These are phyloP conservation scores for Dorcoceras hygrometricum DNA, from an alignment of 257 asterid genomes.

Conservation along the genomic window DNA sequence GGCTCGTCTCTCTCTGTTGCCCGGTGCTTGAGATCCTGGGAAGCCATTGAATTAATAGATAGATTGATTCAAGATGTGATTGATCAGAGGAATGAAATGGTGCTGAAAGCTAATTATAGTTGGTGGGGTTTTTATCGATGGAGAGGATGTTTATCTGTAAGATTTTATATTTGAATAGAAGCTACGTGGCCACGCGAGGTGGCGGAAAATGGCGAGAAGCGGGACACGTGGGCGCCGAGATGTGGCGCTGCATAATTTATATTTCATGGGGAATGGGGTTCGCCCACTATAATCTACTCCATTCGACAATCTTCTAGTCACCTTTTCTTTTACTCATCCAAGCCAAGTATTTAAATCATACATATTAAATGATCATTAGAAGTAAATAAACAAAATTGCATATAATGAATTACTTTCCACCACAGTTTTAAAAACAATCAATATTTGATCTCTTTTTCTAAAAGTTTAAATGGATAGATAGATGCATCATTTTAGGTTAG, in stretches of 20 bases:
- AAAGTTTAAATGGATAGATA: no score
- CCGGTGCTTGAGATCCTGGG: constrained; percentile 64
- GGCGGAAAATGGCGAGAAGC: not conserved
- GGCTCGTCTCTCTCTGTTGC: constrained; percentile 8
- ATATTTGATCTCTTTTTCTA: no score
- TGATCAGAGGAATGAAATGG: not conserved
- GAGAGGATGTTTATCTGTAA: not conserved
- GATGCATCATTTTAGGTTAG: no score
- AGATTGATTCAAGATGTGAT: no score
- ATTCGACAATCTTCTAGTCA: not conserved
- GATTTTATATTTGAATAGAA: not conserved
- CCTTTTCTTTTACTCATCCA: no score
- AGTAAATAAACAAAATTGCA: no score
- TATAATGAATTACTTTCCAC: no score
- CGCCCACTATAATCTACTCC: no score
- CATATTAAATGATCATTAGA: no score
- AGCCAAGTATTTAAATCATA: no score
- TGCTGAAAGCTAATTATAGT: not conserved
- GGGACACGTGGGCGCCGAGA: not conserved
- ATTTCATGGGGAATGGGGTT: no score
- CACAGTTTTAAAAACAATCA: no score
- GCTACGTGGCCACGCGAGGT: not conserved
- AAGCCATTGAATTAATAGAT: constrained; percentile 38
- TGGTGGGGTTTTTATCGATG: constrained; percentile 24
- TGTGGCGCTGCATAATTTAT: not conserved